Conservation (phyloP, 106 monocot species). For the Allium sativum region DNA sequence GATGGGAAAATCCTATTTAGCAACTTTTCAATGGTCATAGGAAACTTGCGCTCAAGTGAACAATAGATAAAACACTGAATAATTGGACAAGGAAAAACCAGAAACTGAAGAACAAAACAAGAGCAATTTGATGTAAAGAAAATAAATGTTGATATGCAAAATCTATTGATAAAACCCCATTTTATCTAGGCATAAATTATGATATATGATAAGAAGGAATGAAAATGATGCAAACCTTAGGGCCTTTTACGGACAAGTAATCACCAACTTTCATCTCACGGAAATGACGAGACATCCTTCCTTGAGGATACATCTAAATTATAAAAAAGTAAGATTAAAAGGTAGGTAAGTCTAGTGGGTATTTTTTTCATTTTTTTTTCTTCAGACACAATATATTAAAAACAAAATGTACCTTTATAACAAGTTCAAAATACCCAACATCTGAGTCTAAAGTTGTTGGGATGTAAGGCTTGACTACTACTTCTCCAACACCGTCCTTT, state of each 20-base stretch:
- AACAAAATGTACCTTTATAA: conserved; percentile 66
- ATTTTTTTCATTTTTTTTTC: neutral
- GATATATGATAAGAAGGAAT: neutral
- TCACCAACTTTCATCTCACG: conserved; percentile 96
- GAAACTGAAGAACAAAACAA: no score
- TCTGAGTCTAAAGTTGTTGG: conserved; percentile 96
- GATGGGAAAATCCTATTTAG: no score
- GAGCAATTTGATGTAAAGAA: no score
- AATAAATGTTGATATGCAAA: no score
- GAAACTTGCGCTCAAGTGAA: no score
- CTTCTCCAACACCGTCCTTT: conserved; percentile 66
- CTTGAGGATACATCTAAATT: conserved; percentile 54
- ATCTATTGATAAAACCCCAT: no score
- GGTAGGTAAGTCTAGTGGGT: no score
- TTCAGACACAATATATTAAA: neutral
- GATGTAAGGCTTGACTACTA: conserved; percentile 94
- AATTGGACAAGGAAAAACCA: no score
- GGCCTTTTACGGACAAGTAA: conserved; percentile 86
- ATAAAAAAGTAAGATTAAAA: no score
- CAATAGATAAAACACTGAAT: no score
- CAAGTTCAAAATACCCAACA: conserved; percentile 93
- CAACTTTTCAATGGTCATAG: no score
- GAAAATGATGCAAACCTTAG: conserved; percentile 47
- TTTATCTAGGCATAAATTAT: no score
- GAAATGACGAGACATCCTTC: conserved; percentile 99